Percentiles rank a stretch among this genome's conserved stretches.
Conservation (phyloP, 1,139 yeast species). For the Saccharomyces hybrid region DNA sequence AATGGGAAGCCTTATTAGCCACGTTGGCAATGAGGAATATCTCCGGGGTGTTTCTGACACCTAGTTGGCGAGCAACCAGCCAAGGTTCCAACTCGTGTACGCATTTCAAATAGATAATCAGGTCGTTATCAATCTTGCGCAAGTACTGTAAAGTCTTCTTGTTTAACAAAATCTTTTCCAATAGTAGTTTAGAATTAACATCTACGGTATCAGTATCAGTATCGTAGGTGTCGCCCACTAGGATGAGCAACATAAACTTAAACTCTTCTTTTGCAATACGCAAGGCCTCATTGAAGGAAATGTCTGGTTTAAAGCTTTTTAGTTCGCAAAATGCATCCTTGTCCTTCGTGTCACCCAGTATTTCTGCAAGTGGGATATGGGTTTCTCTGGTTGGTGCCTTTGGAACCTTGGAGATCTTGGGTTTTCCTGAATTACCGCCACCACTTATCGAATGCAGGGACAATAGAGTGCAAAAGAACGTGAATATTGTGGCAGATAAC, state of each 20-base stretch:
- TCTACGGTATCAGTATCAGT: constrained; percentile 10
- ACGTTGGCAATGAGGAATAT: constrained; percentile 35
- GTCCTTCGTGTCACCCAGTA: background rate
- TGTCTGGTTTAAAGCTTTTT: background rate
- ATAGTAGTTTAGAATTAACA: constrained; percentile 23
- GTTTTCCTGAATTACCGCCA: constrained; percentile 6
- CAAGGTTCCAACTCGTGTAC: constrained; percentile 33
- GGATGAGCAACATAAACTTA: constrained; percentile 28
- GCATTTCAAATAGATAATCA: constrained; percentile 28
- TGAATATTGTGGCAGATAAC: background rate
- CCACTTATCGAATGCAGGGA: constrained; percentile 2
- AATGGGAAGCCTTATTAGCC: constrained; percentile 21
- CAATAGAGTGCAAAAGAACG: constrained; percentile 7
- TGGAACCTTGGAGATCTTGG: constrained; percentile 16
- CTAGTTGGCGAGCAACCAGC: constrained; percentile 29
- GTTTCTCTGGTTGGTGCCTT: constrained; percentile 10
- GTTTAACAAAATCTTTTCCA: constrained; percentile 28
- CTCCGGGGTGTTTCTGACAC: constrained; percentile 30
- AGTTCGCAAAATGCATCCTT: background rate
- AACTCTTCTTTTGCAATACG: constrained; percentile 28
- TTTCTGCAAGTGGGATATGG: background rate
- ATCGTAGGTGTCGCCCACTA: constrained; percentile 25
- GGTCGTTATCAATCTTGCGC: constrained; percentile 23
- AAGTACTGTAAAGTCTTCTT: constrained; percentile 20
- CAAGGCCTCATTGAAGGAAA: constrained; percentile 30